These are phyloP conservation scores for Spergularia azorica DNA, from an alignment of 179 eudicot genomes.

Conservation along the genomic window DNA sequence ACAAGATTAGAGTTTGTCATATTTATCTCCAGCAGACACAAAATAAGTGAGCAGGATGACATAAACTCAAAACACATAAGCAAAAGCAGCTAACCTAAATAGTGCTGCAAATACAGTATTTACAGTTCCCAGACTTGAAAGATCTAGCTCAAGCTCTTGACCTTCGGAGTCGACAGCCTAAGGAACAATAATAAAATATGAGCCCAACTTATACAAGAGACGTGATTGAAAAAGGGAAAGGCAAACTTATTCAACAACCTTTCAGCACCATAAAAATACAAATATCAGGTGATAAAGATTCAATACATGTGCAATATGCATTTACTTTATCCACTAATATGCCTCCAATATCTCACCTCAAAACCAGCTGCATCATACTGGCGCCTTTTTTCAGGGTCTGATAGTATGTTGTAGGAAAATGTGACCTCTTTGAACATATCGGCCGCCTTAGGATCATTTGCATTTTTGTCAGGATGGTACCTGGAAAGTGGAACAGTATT, in stretches of 20 bases:
- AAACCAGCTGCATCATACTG: slow-evolving; percentile 93
- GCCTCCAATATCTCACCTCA: slow-evolving; percentile 52
- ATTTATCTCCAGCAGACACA: neutral
- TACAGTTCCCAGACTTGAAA: slow-evolving; percentile 96
- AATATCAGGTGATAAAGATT: neutral
- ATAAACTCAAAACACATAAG: neutral
- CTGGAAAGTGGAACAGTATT: slow-evolving; percentile 37
- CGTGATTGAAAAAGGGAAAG: neutral
- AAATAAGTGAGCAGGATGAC: slow-evolving; percentile 1
- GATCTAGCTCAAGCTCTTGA: slow-evolving; percentile 96
- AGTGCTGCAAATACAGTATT: slow-evolving; percentile 95
- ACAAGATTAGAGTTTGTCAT: too few species aligned
- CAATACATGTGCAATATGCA: neutral
- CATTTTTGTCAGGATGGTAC: slow-evolving; percentile 99
- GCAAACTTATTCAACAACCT: neutral
- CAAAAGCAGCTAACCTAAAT: slow-evolving; percentile 61
- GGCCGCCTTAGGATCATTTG: slow-evolving; percentile 91
- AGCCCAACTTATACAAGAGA: slow-evolving; percentile 9
- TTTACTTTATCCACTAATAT: slow-evolving; percentile 2
- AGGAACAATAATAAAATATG: slow-evolving; percentile 17
- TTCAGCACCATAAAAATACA: neutral
- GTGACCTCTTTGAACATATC: slow-evolving; percentile 92
- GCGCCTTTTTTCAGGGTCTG: slow-evolving; percentile 91
- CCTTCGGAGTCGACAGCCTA: slow-evolving; percentile 93
- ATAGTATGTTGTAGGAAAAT: slow-evolving; percentile 83